Evolutionary conservation across 805 yeast species (phyloP).

Genomic region (Yarrowia hollandica): DNA sequence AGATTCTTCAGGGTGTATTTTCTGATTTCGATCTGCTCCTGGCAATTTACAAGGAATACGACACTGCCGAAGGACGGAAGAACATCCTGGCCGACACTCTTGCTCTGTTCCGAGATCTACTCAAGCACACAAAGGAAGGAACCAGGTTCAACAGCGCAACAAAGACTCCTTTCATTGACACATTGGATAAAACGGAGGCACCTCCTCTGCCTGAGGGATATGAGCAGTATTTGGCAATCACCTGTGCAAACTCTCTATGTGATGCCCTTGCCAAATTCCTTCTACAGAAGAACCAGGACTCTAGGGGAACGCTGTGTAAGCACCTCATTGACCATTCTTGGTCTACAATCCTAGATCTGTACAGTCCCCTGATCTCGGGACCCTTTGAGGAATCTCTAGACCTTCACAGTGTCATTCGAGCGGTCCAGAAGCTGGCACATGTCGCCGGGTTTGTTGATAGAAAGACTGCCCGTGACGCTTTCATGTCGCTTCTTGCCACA

Average conservation of each 20-base stretch:
- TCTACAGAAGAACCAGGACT: slow-evolving; percentile 19
- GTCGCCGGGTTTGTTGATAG: slow-evolving; percentile 75
- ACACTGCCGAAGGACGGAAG: slow-evolving; percentile 56
- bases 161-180: slow-evolving; percentile 64
- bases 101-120: slow-evolving; percentile 45
- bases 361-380: slow-evolving; percentile 58
- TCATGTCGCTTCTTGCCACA: slow-evolving; percentile 43
- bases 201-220: slow-evolving; percentile 69
- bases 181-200: slow-evolving; percentile 77
- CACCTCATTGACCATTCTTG: slow-evolving; percentile 37
- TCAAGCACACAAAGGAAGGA: slow-evolving; percentile 4
- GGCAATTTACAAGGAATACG: slow-evolving; percentile 62
- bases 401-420: slow-evolving; percentile 65
- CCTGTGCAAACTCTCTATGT: slow-evolving; percentile 54
- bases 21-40: slow-evolving; percentile 55
- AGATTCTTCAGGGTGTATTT: slow-evolving; percentile 62
- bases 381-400: slow-evolving; percentile 63
- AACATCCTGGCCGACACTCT: slow-evolving; percentile 57
- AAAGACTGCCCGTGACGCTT: slow-evolving; percentile 56
- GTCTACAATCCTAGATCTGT: slow-evolving; percentile 47
- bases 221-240: slow-evolving; percentile 55
- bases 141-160: slow-evolving; percentile 29
- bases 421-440: slow-evolving; percentile 79
- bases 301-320: background rate
- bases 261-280: slow-evolving; percentile 64